phyloP scores from a whole-genome alignment of 106 monocot genomes.

The Dendrobium huoshanense region DNA sequence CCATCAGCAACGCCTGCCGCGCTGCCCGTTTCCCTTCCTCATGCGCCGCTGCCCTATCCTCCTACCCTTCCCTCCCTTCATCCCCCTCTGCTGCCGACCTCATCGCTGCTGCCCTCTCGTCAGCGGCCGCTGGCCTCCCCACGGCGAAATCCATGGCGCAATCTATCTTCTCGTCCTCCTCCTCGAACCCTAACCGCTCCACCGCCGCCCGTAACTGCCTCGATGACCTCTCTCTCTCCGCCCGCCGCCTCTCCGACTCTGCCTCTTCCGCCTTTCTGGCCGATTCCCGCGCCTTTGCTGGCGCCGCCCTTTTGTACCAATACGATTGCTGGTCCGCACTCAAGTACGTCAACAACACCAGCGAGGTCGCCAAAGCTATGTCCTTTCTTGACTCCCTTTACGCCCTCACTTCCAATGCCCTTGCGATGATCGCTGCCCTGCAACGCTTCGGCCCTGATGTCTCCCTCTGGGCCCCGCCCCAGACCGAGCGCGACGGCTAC shows the following conservation, averaged over 20 bases:
- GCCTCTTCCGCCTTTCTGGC: neutral
- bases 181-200: conserved; percentile 30
- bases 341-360: conserved; percentile 57
- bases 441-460: conserved; percentile 41
- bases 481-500: conserved; percentile 85
- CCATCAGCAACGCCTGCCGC: conserved; percentile 26
- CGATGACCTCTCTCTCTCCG: conserved; percentile 31
- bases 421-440: conserved; percentile 35
- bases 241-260: conserved; percentile 15
- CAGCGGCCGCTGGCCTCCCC: conserved; percentile 16
- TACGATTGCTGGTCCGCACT: conserved; percentile 84
- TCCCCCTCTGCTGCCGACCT: conserved; percentile 17
- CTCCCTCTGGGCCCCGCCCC: conserved; percentile 44
- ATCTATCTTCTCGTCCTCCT: conserved; percentile 41
- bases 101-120: conserved; percentile 17
- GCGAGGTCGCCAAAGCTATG: conserved; percentile 41
- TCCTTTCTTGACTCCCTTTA: conserved; percentile 24
- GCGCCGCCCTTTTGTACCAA: conserved; percentile 70
- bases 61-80: conserved; percentile 16
- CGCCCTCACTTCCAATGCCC: conserved; percentile 36
- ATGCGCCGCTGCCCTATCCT: conserved; percentile 28
- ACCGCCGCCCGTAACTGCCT: conserved; percentile 48
- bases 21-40: conserved; percentile 29
- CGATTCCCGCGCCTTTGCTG: conserved; percentile 19
- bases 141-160: conserved; percentile 33